Evolutionary conservation across 83 land plant genomes (phyloP).

Genomic region (Larix sibirica): DNA sequence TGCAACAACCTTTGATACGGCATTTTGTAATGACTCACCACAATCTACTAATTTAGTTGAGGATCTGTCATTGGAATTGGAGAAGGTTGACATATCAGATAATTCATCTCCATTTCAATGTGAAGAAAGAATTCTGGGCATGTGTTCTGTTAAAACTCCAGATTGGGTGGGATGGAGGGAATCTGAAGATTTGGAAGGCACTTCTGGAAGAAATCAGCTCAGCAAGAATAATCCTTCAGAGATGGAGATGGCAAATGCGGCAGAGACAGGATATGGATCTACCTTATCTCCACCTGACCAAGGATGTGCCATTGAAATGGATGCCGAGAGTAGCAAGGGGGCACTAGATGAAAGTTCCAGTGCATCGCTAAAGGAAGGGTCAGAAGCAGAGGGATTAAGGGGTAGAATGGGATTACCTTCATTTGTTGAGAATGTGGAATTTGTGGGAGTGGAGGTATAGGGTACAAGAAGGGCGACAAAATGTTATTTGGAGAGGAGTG

Average conservation of each 20-base stretch:
- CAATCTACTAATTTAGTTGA: neutral
- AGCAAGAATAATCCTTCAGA: slow-evolving; percentile 15
- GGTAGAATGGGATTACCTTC: slow-evolving; percentile 35
- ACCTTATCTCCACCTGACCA: neutral
- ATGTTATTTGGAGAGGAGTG: slow-evolving; percentile 54
- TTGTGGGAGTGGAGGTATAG: slow-evolving; percentile 71
- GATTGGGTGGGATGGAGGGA: slow-evolving; percentile 56
- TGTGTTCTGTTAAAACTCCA: slow-evolving; percentile 35
- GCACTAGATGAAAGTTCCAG: slow-evolving; percentile 8
- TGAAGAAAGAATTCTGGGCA: slow-evolving; percentile 27
- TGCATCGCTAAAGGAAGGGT: slow-evolving; percentile 26
- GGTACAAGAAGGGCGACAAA: slow-evolving; percentile 65
- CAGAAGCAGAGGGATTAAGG: slow-evolving; percentile 19
- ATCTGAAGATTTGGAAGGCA: slow-evolving; percentile 32
- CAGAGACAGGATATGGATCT: neutral
- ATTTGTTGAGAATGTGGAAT: slow-evolving; percentile 70
- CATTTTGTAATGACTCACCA: neutral
- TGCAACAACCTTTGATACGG: neutral
- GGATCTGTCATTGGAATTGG: neutral
- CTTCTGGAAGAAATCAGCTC: slow-evolving; percentile 39
- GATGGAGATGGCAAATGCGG: neutral
- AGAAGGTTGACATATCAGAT: slow-evolving; percentile 17
- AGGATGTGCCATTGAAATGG: slow-evolving; percentile 5
- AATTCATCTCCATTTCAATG: slow-evolving; percentile 34
- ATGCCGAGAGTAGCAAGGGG: neutral